Percentiles rank a stretch among this genome's conserved stretches.
Evolutionary conservation across 352 stramenopile species (phyloP).

Genomic region (Elongisporangium prolatum): DNA sequence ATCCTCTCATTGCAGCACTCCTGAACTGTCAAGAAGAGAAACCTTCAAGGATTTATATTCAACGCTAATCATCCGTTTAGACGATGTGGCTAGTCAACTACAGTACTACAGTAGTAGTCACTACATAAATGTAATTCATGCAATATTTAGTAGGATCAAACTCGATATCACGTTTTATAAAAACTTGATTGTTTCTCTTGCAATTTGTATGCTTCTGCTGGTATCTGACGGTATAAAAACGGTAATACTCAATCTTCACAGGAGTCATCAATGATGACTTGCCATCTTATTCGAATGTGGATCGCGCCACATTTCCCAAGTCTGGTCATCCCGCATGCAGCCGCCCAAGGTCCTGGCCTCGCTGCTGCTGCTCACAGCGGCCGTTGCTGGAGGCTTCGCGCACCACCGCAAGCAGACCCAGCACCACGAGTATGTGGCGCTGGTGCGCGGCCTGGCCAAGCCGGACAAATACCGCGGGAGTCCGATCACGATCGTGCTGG

Average conservation of each 20-base stretch:
- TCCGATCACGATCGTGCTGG: constrained; percentile 74
- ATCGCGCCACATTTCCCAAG: constrained; percentile 3
- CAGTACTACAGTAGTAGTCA: too few relatives aligned
- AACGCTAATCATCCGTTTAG: neutral
- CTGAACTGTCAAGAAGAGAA: neutral
- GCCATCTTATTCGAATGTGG: neutral
- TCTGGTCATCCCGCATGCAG: neutral
- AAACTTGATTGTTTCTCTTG: too few relatives aligned
- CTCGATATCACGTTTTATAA: too few relatives aligned
- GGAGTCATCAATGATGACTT: neutral
- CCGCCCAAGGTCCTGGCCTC: constrained; percentile 12
- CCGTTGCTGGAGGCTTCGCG: constrained; percentile 16
- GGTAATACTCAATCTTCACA: too few relatives aligned
- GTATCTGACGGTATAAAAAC: too few relatives aligned
- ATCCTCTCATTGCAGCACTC: neutral
- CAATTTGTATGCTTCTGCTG: too few relatives aligned
- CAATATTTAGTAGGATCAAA: too few relatives aligned
- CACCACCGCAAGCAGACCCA: constrained; percentile 18
- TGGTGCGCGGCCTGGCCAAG: constrained; percentile 24
- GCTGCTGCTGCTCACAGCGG: constrained; percentile 15
- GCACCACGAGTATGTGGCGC: constrained; percentile 9
- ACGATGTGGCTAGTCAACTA: neutral
- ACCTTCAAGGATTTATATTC: neutral
- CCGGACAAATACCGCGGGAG: constrained; percentile 37
- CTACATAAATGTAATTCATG: too few relatives aligned